Conservation (phyloP, 148 eudicot genomes). For the Rhododendron griersonianum region DNA sequence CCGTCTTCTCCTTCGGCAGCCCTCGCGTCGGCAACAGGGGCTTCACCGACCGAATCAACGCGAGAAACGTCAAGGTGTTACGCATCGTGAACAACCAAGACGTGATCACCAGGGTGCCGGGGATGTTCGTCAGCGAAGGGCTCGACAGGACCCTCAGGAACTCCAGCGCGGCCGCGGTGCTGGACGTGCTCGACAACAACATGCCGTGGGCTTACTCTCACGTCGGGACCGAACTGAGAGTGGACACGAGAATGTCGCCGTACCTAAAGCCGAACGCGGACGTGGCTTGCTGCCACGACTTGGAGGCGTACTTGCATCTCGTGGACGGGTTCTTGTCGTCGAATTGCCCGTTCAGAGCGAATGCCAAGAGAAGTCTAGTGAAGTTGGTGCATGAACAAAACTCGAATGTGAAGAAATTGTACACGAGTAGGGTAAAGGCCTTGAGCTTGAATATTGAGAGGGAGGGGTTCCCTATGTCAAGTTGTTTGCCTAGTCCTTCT, state of each 20-base stretch:
- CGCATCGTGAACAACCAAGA: slow-evolving; percentile 83
- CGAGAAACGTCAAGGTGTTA: slow-evolving; percentile 57
- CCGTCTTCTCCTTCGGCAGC: slow-evolving; percentile 87
- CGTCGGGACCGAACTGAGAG: slow-evolving; percentile 63
- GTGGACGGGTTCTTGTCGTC: slow-evolving; percentile 72
- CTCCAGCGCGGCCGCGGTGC: slow-evolving; percentile 14
- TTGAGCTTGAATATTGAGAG: slow-evolving; percentile 43
- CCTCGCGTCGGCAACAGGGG: slow-evolving; percentile 81
- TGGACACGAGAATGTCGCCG: slow-evolving; percentile 79
- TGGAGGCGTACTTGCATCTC: slow-evolving; percentile 81
- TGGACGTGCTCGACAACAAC: slow-evolving; percentile 45
- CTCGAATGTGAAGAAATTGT: slow-evolving; percentile 74
- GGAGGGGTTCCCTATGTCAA: slow-evolving; percentile 36
- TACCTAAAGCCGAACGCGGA: slow-evolving; percentile 72
- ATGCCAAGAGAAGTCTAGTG: slow-evolving; percentile 72
- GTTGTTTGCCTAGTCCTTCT: slow-evolving; percentile 61
- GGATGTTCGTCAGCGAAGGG: slow-evolving; percentile 75
- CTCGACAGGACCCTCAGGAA: slow-evolving; percentile 44
- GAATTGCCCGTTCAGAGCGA: slow-evolving; percentile 63
- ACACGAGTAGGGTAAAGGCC: slow-evolving; percentile 60
- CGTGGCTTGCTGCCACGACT: slow-evolving; percentile 87
- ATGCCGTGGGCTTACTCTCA: slow-evolving; percentile 84
- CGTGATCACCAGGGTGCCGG: slow-evolving; percentile 73
- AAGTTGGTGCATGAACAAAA: slow-evolving; percentile 68
- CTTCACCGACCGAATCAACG: slow-evolving; percentile 37